A percentile compares a stretch with the other conserved stretches of the same genome.
These are phyloP conservation scores for Neonectria faginata DNA, from an alignment of 2,329 filamentous ascomycete genomes.

Conservation along the genomic window DNA sequence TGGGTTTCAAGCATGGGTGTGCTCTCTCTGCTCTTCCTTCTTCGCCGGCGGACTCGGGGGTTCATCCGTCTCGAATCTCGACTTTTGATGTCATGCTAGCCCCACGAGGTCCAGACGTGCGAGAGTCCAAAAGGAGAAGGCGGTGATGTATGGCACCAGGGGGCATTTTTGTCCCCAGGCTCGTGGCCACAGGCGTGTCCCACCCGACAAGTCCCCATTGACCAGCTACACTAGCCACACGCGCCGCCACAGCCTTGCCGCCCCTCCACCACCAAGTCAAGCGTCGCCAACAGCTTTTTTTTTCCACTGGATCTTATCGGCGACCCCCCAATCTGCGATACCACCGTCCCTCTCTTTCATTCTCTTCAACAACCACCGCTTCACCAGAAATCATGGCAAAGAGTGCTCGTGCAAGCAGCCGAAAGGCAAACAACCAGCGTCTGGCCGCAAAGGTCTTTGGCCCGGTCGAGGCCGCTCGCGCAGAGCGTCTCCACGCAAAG, in stretches of 20 bases:
- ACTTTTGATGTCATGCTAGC: constrained; percentile 45
- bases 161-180: constrained; percentile 20
- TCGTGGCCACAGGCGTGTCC: neutral
- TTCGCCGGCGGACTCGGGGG: constrained; percentile 33
- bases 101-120: constrained; percentile 27
- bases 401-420: constrained; percentile 80
- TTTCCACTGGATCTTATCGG: constrained; percentile 31
- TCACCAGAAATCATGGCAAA: constrained; percentile 78
- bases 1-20: neutral
- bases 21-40: constrained; percentile 24
- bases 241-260: constrained; percentile 31
- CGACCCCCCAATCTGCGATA: constrained; percentile 30
- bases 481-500: constrained; percentile 86
- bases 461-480: constrained; percentile 81
- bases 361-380: constrained; percentile 20
- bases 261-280: constrained; percentile 18
- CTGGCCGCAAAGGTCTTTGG: constrained; percentile 87
- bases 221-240: constrained; percentile 29
- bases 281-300: constrained; percentile 42
- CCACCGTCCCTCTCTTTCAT: constrained; percentile 23
- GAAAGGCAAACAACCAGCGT: constrained; percentile 85
- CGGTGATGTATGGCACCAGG: constrained; percentile 39
- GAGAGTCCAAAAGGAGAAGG: constrained; percentile 36
- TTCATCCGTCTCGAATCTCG: constrained; percentile 29
- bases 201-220: neutral